Evolutionary conservation across 2,329 filamentous ascomycete genomes (phyloP).

Genomic region (Penicillium verrucosum): DNA sequence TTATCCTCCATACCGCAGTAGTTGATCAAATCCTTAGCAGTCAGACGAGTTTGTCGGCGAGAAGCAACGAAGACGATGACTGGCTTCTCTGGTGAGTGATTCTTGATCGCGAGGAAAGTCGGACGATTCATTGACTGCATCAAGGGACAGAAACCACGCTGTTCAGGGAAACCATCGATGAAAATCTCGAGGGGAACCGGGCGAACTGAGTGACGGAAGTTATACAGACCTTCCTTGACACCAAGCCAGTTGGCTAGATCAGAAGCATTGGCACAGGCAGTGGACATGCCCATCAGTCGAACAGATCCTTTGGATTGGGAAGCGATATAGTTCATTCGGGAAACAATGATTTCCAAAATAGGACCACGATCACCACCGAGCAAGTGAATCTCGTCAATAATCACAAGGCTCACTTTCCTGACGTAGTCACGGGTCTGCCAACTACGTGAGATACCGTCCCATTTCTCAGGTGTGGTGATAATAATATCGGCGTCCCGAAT

Average conservation of each 20-base stretch:
- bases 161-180: slow-evolving; percentile 95
- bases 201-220: slow-evolving; percentile 94
- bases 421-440: slow-evolving; percentile 99
- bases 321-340: slow-evolving; percentile 96
- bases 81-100: slow-evolving; percentile 91
- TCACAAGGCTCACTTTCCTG: slow-evolving; percentile 88
- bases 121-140: slow-evolving; percentile 99
- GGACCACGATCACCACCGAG: slow-evolving; percentile 95
- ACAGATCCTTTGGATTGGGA: slow-evolving; percentile 88
- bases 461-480: slow-evolving; percentile 98
- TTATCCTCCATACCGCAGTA: slow-evolving; percentile 99
- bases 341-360: slow-evolving; percentile 94
- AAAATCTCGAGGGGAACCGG: slow-evolving; percentile 94
- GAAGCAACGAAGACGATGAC: slow-evolving; percentile 99
- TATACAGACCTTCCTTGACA: slow-evolving; percentile 92
- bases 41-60: slow-evolving; percentile 87
- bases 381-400: slow-evolving; percentile 97
- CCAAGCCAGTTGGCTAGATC: slow-evolving; percentile 96
- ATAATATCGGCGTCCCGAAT: slow-evolving; percentile 97
- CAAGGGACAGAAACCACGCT: slow-evolving; percentile 89
- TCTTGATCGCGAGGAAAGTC: slow-evolving; percentile 94
- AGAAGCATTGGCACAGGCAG: slow-evolving; percentile 90
- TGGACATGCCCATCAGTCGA: slow-evolving; percentile 95
- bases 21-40: slow-evolving; percentile 94
- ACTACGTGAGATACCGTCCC: slow-evolving; percentile 98